phyloP scores from a whole-genome alignment of 345 rosid species.

The Sisymbrium irio region DNA sequence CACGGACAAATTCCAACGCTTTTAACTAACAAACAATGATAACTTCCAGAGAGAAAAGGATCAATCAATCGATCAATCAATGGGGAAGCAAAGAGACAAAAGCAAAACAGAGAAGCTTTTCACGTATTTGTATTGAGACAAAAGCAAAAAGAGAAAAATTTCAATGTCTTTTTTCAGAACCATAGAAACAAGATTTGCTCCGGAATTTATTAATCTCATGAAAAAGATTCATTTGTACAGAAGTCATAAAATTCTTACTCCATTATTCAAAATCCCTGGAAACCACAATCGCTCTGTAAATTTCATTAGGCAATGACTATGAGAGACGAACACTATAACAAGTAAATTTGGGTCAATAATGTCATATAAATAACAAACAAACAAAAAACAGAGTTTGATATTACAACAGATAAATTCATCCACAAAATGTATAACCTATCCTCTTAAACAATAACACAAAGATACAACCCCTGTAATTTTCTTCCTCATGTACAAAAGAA shows the following conservation, averaged over 20 bases:
- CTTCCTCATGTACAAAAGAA: constrained; percentile 38
- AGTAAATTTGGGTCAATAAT: not conserved
- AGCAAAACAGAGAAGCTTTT: constrained; percentile 3
- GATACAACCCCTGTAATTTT: constrained; percentile 30
- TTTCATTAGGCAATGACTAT: not conserved
- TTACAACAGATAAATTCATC: constrained; percentile 25
- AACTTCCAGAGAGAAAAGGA: not conserved
- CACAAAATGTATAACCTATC: constrained; percentile 25
- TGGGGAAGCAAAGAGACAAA: constrained; percentile 4
- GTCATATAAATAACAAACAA: not conserved
- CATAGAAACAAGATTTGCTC: constrained; percentile 20
- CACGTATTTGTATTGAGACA: constrained; percentile 24
- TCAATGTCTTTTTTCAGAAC: not conserved
- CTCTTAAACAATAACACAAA: constrained; percentile 26
- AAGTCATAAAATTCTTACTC: not conserved
- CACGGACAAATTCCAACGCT: constrained; percentile 69
- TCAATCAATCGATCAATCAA: not conserved
- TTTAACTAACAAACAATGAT: constrained; percentile 38
- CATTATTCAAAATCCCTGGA: not conserved
- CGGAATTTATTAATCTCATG: not conserved
- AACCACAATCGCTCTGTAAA: not conserved
- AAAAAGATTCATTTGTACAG: constrained; percentile 22
- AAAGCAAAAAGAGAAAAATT: not conserved
- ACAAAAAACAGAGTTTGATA: constrained; percentile 9
- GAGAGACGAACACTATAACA: not conserved